A percentile compares a stretch with the other conserved stretches of the same genome.
phyloP scores from a whole-genome alignment of 2,329 filamentous ascomycete genomes.

The Xylariaceae sp. region DNA sequence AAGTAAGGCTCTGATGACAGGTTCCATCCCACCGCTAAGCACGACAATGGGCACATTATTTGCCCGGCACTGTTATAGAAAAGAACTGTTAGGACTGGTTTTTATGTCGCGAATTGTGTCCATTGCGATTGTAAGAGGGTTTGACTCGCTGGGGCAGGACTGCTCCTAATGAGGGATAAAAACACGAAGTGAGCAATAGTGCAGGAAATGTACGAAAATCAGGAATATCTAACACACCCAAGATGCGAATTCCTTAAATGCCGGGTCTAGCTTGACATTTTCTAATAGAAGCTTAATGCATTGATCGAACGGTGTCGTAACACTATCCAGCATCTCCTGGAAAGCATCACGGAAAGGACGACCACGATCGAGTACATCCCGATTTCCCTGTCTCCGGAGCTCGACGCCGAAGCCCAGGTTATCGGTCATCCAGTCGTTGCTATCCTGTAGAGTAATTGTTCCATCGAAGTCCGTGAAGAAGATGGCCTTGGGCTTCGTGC shows the following conservation, averaged over 20 bases:
- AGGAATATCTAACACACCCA: conserved; percentile 61
- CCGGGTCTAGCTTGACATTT: conserved; percentile 87
- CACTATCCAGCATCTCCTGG: conserved; percentile 88
- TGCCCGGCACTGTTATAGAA: conserved; percentile 48
- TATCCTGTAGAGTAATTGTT: conserved; percentile 80
- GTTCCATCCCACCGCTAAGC: conserved; percentile 89
- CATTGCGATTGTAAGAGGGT: neutral
- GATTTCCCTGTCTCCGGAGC: conserved; percentile 75
- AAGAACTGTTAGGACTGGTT: conserved; percentile 40
- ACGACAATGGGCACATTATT: conserved; percentile 93
- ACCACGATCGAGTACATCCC: conserved; percentile 74
- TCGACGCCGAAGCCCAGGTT: conserved; percentile 83
- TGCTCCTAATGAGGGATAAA: neutral
- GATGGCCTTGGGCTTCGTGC: conserved; percentile 82
- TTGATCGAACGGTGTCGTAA: conserved; percentile 79
- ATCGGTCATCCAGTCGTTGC: conserved; percentile 80
- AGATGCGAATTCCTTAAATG: conserved; percentile 85
- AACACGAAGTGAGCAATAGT: neutral
- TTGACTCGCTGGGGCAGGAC: neutral
- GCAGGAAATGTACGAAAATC: neutral
- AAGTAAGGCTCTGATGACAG: conserved; percentile 85
- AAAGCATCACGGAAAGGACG: conserved; percentile 86
- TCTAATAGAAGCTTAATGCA: conserved; percentile 80
- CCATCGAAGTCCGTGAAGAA: conserved; percentile 99
- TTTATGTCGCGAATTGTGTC: neutral